Base-by-base conservation (phyloP, 2,329 filamentous ascomycete species). In the Fusarium agapanthi region DNA sequence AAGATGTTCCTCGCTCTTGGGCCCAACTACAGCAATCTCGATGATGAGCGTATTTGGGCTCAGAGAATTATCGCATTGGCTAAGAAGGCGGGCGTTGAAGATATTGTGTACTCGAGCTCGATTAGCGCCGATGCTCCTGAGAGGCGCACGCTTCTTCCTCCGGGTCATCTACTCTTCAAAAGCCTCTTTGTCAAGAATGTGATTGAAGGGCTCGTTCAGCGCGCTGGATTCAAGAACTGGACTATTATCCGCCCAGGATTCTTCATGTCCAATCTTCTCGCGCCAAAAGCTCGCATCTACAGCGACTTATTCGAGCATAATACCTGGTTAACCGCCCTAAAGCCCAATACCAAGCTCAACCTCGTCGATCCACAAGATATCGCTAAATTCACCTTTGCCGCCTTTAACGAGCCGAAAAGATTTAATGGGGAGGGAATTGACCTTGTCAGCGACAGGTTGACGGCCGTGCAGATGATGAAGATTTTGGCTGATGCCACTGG, bases 381-480 rank as follows among this genome's bases (percentile, higher is more conserved):
- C 14, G 56, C 38, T 1, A 5, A 7, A 1, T 64, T 64, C 3
- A 2, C 44, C 1, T 11, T 62, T 1, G 44, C 37, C 0, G 44
- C n/a, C 0, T 18, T 64, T 1, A 5, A 1, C 0, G 6, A 61
- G 0, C 44, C 61, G 28, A 4, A 5, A 0, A 10, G 0, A 2
- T 53, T 64, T 0, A 11, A 38, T 0, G 15, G 11, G 0, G 1
- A 44, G 0, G 56, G 32, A 3, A 34, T 64, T 13, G 61, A 64
- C 4, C 56, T 64, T 28, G 44, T 64, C 12, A 47, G 56, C 1
- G 44, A 64, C 13, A 32, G 61, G 34, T 13, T 64, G 43, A 51
- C 44, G 3, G 24, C 61, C 5, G 18, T 64, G 24, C 56, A 64
- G 6, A 44, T 64, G n/a, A 64, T 64, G 44, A 12, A 28, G 0